Conservation (phyloP, 257 asterid genomes). For the Mentha longifolia region DNA sequence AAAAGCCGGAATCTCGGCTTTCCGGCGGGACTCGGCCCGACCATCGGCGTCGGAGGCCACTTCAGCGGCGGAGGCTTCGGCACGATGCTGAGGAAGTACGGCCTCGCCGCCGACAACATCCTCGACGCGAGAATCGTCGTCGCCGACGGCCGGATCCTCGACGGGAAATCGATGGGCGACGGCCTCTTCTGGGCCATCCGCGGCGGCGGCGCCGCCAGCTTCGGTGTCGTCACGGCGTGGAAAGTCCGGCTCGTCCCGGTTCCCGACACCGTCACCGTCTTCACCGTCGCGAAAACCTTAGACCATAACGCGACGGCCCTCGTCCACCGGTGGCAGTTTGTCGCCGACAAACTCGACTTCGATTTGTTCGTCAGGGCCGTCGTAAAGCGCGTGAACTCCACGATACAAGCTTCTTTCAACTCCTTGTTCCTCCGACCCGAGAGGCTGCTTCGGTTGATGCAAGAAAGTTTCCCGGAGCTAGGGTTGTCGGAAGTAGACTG, state of each 20-base stretch:
- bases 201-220: neutral
- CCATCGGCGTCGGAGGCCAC: too few relatives aligned
- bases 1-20: neutral
- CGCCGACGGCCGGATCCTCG: neutral
- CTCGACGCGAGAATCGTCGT: neutral
- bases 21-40: neutral
- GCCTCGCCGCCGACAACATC: neutral
- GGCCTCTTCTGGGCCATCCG: neutral
- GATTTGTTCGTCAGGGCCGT: neutral
- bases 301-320: neutral
- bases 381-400: neutral
- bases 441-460: neutral
- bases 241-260: neutral
- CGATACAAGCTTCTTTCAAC: neutral
- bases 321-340: neutral
- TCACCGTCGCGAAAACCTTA: neutral
- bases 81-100: neutral
- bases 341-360: neutral
- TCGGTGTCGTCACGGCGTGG: neutral
- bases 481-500: neutral
- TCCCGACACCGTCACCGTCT: neutral
- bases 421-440: neutral
- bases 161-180: neutral
- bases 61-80: neutral
- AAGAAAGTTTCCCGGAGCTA: neutral